Base-by-base conservation (phyloP, 768 basidiomycete species). In the Collybiopsis confluens region DNA sequence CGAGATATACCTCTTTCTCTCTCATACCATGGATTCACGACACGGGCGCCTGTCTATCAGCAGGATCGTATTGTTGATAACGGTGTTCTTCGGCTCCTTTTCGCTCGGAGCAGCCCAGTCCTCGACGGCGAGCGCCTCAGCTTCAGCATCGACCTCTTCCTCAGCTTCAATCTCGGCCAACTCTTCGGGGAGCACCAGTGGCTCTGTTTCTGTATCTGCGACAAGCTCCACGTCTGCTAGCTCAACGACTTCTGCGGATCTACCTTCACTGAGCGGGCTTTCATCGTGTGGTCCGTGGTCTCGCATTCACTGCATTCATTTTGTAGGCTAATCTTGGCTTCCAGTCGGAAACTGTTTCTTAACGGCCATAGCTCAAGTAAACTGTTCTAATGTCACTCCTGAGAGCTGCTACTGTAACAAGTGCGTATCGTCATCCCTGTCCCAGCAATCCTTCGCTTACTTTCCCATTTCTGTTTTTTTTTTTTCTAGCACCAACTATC, bases 331-430 rank as follows among this genome's bases (percentile, higher is more conserved):
- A 4, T 16, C n/a, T 26, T 36, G 13, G 8, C 18, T 23, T 23
- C 16, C 18, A 48, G 47, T 48, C 21, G 30, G 21, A 2, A 48
- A 30, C 13, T 48, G 47, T 16, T 48, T 48, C 11, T 30, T 35
- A n/a, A 48, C 47, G 7, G 47, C 47, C 13, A 48, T 48, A 9
- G 47, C 33, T 4, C 35, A 21, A 48, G 47, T 28, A 23, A 36
- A 48, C 16, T 48, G 47, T 21, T 21, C 47, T 3, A 48, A 20
- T 16, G 47, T 48, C 4, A 35, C 37, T 2, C 47, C 47, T n/a
- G 47, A 48, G 15, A 48, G 47, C 20, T 48, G 47, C 35, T 48
- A 48, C 35, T 48, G 47, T 16, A 48, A 48, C 47, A 48, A 35
- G 47, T 48, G 47, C 11, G 47, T 37, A 10, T 46, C 4, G 7